phyloP scores from a whole-genome alignment of 2,329 filamentous ascomycete genomes.

The Mycosphaerella arachidis region DNA sequence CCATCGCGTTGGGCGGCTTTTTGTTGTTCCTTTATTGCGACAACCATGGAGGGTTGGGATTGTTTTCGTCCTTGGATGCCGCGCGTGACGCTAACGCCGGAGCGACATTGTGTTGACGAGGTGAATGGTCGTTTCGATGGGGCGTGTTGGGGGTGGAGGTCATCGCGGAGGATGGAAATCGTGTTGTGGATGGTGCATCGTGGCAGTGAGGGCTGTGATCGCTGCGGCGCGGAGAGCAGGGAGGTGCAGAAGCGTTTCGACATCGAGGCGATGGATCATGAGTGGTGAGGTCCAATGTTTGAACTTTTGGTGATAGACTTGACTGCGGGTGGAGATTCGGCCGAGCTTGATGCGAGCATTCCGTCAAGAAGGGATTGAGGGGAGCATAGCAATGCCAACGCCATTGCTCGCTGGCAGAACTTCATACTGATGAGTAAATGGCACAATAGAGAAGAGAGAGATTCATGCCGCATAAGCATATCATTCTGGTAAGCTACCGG shows the following conservation, averaged over 20 bases:
- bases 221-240: constrained; percentile 13
- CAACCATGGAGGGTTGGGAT: constrained; percentile 38
- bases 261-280: constrained; percentile 9
- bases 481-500: not conserved
- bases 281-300: not conserved
- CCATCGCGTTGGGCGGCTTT: constrained; percentile 31
- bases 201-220: constrained; percentile 5
- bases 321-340: not conserved
- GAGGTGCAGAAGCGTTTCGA: constrained; percentile 22
- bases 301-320: not conserved
- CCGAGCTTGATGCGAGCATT: not conserved
- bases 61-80: constrained; percentile 15
- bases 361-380: too few relatives aligned
- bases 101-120: constrained; percentile 8
- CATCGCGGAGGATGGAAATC: constrained; percentile 9
- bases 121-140: constrained; percentile 17
- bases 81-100: constrained; percentile 5
- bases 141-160: not conserved
- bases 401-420: too few relatives aligned
- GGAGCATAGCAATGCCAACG: too few relatives aligned
- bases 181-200: constrained; percentile 9
- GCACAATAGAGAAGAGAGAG: too few relatives aligned
- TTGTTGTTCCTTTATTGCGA: constrained; percentile 32
- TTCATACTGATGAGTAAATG: too few relatives aligned
- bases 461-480: not conserved